Conservation (phyloP, 192 early-diverging fungal genomes). For the Entomortierella beljakovae region DNA sequence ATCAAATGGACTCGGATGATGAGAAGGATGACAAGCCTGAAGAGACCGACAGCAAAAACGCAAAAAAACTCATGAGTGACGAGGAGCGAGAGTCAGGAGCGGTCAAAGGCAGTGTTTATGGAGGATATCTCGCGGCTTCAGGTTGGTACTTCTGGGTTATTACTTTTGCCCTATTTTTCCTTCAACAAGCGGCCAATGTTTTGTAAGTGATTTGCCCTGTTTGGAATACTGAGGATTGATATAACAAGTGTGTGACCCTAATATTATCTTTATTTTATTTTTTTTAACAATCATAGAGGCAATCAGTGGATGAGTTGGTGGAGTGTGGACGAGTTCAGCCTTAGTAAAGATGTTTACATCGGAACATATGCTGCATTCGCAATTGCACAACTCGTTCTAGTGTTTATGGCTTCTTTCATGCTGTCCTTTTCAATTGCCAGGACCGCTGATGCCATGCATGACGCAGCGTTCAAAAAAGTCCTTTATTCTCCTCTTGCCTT, state of each 20-base stretch:
- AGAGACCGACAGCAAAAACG: constrained; percentile 5
- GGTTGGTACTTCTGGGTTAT: constrained; percentile 19
- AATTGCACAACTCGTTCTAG: constrained; percentile 24
- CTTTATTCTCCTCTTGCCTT: constrained; percentile 79
- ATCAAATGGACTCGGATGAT: not conserved
- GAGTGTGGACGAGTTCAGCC: constrained; percentile 34
- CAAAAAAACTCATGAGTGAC: constrained; percentile 37
- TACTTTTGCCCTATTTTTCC: constrained; percentile 15
- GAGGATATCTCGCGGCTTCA: constrained; percentile 32
- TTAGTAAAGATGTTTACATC: constrained; percentile 23
- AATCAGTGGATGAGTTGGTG: constrained; percentile 56
- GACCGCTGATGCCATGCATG: constrained; percentile 71
- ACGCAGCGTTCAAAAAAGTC: constrained; percentile 70
- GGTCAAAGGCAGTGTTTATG: constrained; percentile 39
- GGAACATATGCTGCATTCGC: constrained; percentile 35
- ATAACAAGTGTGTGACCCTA: not conserved
- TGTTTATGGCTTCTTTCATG: constrained; percentile 27
- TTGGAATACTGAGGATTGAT: not conserved
- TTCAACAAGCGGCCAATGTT: constrained; percentile 45
- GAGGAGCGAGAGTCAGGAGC: constrained; percentile 51
- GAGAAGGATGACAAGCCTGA: constrained; percentile 2
- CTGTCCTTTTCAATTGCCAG: constrained; percentile 60
- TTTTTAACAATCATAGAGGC: not conserved
- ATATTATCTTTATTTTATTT: not conserved
- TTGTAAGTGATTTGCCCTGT: constrained; percentile 24